Percentiles rank a stretch among this genome's conserved stretches.
Evolutionary conservation across 306 rosid species (phyloP).

Genomic region (Chamaecrista fasciculata): DNA sequence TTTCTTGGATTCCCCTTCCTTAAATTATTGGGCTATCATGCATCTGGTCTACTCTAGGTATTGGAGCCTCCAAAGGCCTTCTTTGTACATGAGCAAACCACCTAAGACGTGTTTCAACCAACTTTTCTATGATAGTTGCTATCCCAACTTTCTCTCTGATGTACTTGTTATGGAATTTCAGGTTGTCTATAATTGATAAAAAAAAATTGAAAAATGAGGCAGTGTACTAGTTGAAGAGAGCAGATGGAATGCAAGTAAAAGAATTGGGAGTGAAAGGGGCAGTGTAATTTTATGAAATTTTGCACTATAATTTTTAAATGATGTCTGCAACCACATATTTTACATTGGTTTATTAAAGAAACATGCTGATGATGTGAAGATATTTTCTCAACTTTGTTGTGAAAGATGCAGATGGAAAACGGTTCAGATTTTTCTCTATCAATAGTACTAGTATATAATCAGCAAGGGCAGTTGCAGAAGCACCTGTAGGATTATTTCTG

Average conservation of each 20-base stretch:
- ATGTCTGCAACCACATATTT: not conserved
- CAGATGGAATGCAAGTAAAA: not conserved
- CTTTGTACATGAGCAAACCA: too few species aligned
- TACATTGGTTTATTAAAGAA: not conserved
- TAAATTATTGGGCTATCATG: too few species aligned
- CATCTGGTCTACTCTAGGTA: too few species aligned
- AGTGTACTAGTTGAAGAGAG: not conserved
- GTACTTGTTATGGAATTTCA: not conserved
- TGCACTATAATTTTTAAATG: not conserved
- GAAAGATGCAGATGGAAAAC: not conserved
- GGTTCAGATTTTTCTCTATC: not conserved
- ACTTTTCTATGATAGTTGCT: too few species aligned
- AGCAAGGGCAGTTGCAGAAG: not conserved
- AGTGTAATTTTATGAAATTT: not conserved
- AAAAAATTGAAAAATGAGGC: not conserved
- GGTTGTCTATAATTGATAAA: not conserved
- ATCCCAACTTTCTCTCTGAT: too few species aligned
- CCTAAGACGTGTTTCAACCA: too few species aligned
- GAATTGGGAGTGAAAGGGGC: not conserved
- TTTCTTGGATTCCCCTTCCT: too few species aligned
- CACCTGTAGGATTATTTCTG: not conserved
- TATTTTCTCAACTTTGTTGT: not conserved
- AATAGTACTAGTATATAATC: not conserved
- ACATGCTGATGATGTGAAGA: not conserved
- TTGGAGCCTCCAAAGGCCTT: too few species aligned